A percentile compares a stretch with the other conserved stretches of the same genome.
These are phyloP conservation scores for Cubamyces lactineus DNA, from an alignment of 768 basidiomycete species.

Conservation along the genomic window DNA sequence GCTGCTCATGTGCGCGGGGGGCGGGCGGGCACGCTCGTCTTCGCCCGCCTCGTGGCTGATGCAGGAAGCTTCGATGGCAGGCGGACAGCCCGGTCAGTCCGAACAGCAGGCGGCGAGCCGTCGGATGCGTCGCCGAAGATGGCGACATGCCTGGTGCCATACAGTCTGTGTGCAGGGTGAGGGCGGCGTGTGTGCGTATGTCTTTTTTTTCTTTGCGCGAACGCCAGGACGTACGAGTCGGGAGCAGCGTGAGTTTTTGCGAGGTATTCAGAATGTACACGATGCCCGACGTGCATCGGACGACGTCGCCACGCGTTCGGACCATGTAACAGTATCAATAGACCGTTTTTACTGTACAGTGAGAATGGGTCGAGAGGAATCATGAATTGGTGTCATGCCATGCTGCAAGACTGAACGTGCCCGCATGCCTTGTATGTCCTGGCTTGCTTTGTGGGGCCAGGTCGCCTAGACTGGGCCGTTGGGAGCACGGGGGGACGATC, in stretches of 20 bases:
- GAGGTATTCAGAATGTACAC: neutral
- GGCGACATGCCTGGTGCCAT: too few relatives aligned
- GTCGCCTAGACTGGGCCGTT: slow-evolving; percentile 5
- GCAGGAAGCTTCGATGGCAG: slow-evolving; percentile 14
- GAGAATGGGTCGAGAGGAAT: too few relatives aligned
- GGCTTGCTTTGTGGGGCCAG: slow-evolving; percentile 28
- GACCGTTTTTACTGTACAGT: too few relatives aligned
- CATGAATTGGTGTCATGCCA: too few relatives aligned
- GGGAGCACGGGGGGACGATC: slow-evolving; percentile 4
- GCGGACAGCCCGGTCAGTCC: slow-evolving; percentile 11
- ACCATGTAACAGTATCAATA: too few relatives aligned
- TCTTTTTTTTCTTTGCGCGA: too few relatives aligned
- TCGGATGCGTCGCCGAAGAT: neutral
- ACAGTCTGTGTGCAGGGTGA: too few relatives aligned
- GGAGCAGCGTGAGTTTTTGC: neutral
- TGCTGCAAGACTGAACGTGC: too few relatives aligned
- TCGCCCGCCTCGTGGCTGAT: slow-evolving; percentile 22
- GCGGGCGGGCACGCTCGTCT: slow-evolving; percentile 6
- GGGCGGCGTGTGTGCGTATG: too few relatives aligned
- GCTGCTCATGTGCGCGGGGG: slow-evolving; percentile 18
- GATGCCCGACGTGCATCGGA: neutral
- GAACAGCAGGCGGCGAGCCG: slow-evolving; percentile 12
- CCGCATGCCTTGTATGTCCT: slow-evolving; percentile 20
- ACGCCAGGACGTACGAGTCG: too few relatives aligned
- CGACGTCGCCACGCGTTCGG: neutral